Percentiles rank a stretch among this genome's conserved stretches.
These are phyloP conservation scores for Ceratobasidium papillatum DNA, from an alignment of 1,284 basidiomycete species.

Conservation along the genomic window DNA sequence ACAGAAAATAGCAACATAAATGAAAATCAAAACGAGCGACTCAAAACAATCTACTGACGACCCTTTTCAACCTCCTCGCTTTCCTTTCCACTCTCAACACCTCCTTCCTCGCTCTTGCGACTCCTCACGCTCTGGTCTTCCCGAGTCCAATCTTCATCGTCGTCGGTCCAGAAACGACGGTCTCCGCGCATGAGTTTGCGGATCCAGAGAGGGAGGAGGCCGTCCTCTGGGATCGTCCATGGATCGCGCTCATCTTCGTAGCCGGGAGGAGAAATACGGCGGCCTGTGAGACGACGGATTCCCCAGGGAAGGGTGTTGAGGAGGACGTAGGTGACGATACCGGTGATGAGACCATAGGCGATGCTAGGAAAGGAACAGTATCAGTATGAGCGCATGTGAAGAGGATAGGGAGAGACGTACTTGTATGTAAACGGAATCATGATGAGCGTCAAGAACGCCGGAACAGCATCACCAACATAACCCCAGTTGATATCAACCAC, in stretches of 20 bases:
- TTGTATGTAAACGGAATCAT: constrained; percentile 83
- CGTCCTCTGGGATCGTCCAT: constrained; percentile 74
- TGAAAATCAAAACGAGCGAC: constrained; percentile 10
- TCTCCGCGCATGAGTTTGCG: constrained; percentile 53
- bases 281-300: constrained; percentile 64
- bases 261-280: constrained; percentile 72
- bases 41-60: not conserved
- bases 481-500: constrained; percentile 90
- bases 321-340: constrained; percentile 73
- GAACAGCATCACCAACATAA: constrained; percentile 85
- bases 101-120: not conserved
- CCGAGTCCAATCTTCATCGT: not conserved
- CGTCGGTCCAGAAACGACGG: constrained; percentile 49
- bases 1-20: not conserved
- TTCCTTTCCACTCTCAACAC: constrained; percentile 8
- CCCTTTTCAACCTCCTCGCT: constrained; percentile 37
- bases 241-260: constrained; percentile 64
- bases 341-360: constrained; percentile 85
- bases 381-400: constrained; percentile 40
- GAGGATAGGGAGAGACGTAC: constrained; percentile 54
- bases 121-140: constrained; percentile 13
- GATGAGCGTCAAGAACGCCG: constrained; percentile 81
- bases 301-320: constrained; percentile 76
- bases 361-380: constrained; percentile 62
- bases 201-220: constrained; percentile 77